Percentiles rank a stretch among this genome's conserved stretches.
Evolutionary conservation across 768 basidiomycete species (phyloP).

Genomic region (Rhodotorula taiwanensis): DNA sequence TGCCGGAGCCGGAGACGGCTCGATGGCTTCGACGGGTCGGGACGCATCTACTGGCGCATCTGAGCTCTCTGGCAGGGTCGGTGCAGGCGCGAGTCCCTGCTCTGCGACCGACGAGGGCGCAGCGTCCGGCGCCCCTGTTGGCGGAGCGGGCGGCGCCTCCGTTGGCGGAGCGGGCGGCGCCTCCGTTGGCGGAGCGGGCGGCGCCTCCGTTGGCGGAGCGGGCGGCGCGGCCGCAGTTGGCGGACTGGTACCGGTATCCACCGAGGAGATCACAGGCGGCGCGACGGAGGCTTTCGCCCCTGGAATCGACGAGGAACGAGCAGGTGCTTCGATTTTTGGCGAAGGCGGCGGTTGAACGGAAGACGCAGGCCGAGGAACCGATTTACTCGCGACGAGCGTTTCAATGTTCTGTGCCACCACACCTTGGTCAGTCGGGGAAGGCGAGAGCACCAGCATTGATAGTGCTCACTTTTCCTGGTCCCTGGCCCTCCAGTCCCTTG

Average conservation of each 20-base stretch:
- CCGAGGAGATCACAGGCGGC: neutral
- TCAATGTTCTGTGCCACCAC: constrained; percentile 23
- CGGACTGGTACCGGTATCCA: neutral
- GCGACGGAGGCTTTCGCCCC: too few relatives aligned
- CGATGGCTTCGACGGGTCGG: too few relatives aligned
- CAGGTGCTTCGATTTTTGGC: neutral
- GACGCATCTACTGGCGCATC: too few relatives aligned
- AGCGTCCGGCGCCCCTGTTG: too few relatives aligned
- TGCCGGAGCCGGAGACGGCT: too few relatives aligned
- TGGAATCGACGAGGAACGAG: neutral
- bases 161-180: constrained; percentile 4
- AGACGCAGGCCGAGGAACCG: neutral
- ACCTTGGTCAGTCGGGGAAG: neutral
- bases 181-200: neutral
- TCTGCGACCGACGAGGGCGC: too few relatives aligned
- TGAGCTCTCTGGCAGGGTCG: too few relatives aligned
- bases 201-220: constrained; percentile 8
- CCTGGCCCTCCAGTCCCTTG: constrained; percentile 30
- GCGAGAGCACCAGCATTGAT: too few relatives aligned
- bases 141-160: too few relatives aligned
- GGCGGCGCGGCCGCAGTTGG: neutral
- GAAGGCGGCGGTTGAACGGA: neutral
- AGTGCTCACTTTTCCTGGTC: constrained; percentile 22
- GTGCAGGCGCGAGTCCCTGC: too few relatives aligned
- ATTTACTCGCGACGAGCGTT: constrained; percentile 25